These are phyloP conservation scores for Aspergillus costaricaensis DNA, from an alignment of 2,329 filamentous ascomycete genomes.

Conservation along the genomic window DNA sequence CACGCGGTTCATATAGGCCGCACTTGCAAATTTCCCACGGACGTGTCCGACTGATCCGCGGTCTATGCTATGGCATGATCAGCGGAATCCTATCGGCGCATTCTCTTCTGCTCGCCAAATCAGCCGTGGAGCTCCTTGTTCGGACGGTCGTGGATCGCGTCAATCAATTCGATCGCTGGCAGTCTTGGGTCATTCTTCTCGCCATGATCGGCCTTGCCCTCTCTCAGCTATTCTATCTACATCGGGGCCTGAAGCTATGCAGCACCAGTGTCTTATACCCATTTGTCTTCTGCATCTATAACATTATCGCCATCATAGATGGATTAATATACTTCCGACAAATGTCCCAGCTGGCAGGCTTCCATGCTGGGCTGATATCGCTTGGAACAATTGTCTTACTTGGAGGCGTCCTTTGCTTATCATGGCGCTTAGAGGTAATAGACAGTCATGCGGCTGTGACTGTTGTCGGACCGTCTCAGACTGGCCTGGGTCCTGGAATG, in stretches of 20 bases:
- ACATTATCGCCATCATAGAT: slow-evolving; percentile 96
- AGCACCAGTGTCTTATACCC: slow-evolving; percentile 96
- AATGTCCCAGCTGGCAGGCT: slow-evolving; percentile 71
- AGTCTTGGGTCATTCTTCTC: slow-evolving; percentile 88
- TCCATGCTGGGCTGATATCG: slow-evolving; percentile 73
- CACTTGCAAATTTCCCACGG: slow-evolving; percentile 50
- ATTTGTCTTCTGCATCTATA: slow-evolving; percentile 97
- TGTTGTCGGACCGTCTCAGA: slow-evolving; percentile 58
- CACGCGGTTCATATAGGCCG: slow-evolving; percentile 50
- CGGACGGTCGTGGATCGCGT: slow-evolving; percentile 78
- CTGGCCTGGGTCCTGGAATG: slow-evolving; percentile 76
- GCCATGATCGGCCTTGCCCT: slow-evolving; percentile 79
- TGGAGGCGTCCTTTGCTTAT: slow-evolving; percentile 83
- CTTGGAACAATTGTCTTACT: slow-evolving; percentile 85
- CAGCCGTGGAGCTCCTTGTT: slow-evolving; percentile 90
- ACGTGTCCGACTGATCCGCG: slow-evolving; percentile 73
- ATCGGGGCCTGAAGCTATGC: slow-evolving; percentile 88
- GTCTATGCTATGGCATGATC: slow-evolving; percentile 84
- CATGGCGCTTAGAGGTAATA: slow-evolving; percentile 84
- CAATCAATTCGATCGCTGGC: slow-evolving; percentile 94
- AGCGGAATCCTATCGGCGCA: slow-evolving; percentile 94
- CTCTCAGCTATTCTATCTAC: slow-evolving; percentile 91
- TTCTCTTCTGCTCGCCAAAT: slow-evolving; percentile 89
- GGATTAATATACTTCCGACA: slow-evolving; percentile 97
- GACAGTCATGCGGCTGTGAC: slow-evolving; percentile 39